These are phyloP conservation scores for Dillenia suffruticosa DNA, from an alignment of 164 flowering plant species.

Conservation along the genomic window DNA sequence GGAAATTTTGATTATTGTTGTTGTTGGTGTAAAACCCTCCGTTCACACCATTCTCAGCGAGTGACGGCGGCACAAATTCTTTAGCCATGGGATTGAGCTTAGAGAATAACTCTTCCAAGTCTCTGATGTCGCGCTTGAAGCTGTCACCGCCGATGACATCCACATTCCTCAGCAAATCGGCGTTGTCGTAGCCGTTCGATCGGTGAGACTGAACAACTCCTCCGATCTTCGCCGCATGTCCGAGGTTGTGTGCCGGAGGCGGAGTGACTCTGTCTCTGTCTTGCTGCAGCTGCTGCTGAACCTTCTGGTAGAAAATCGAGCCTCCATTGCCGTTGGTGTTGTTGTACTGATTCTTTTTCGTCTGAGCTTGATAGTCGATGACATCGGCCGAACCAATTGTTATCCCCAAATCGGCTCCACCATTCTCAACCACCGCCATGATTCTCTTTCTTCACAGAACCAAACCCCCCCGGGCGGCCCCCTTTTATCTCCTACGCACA, in stretches of 20 bases:
- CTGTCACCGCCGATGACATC: constrained; percentile 35
- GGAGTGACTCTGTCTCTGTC: neutral
- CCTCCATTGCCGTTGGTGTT: neutral
- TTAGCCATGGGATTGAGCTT: constrained; percentile 90
- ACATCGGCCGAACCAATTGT: constrained; percentile 17
- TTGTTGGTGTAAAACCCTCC: constrained; percentile 28
- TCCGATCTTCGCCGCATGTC: too few species aligned
- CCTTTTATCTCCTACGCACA: neutral
- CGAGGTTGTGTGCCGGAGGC: neutral
- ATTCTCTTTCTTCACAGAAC: neutral
- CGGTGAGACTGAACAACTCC: constrained; percentile 3
- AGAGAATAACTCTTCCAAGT: constrained; percentile 75
- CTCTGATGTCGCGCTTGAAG: constrained; percentile 66
- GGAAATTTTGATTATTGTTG: constrained; percentile 9
- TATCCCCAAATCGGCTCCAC: constrained; percentile 33
- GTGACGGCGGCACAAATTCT: constrained; percentile 84
- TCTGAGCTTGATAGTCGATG: constrained; percentile 20
- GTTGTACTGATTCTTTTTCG: constrained; percentile 11
- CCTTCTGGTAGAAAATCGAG: constrained; percentile 13
- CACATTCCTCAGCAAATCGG: constrained; percentile 23
- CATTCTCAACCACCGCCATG: constrained; percentile 67
- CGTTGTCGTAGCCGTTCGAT: constrained; percentile 8
- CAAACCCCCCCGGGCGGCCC: neutral
- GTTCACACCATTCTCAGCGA: constrained; percentile 18
- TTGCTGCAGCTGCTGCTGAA: constrained; percentile 12